These are phyloP conservation scores for Shiraia sp. DNA, from an alignment of 2,329 filamentous ascomycete species.

Conservation along the genomic window DNA sequence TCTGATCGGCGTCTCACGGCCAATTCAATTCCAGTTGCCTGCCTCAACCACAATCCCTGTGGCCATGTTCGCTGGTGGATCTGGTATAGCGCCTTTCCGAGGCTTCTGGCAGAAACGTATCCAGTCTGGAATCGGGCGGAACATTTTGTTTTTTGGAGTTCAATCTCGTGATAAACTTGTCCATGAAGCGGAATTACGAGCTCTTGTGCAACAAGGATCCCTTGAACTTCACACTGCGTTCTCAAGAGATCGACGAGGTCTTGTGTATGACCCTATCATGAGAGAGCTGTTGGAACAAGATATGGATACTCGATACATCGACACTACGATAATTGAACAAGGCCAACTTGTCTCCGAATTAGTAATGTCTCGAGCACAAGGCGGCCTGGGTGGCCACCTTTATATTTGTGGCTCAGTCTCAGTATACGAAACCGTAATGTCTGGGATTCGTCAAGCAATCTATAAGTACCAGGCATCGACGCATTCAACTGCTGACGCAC, in stretches of 20 bases:
- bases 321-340: slow-evolving; percentile 56
- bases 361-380: slow-evolving; percentile 61
- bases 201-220: slow-evolving; percentile 51
- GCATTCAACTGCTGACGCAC: slow-evolving; percentile 55
- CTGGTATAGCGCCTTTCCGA: slow-evolving; percentile 58
- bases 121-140: slow-evolving; percentile 48
- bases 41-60: slow-evolving; percentile 55
- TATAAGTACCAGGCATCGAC: slow-evolving; percentile 58
- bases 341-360: slow-evolving; percentile 56
- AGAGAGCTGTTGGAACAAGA: slow-evolving; percentile 55
- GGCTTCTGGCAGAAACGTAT: slow-evolving; percentile 58
- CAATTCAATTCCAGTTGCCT: slow-evolving; percentile 57
- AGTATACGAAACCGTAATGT: slow-evolving; percentile 59
- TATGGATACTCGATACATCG: slow-evolving; percentile 57
- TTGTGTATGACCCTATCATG: slow-evolving; percentile 48
- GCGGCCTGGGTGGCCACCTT: slow-evolving; percentile 54
- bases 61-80: slow-evolving; percentile 59
- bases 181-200: slow-evolving; percentile 55
- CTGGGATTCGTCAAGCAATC: slow-evolving; percentile 57
- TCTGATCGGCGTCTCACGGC: slow-evolving; percentile 56
- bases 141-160: slow-evolving; percentile 57
- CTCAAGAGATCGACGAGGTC: slow-evolving; percentile 54
- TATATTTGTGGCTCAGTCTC: slow-evolving; percentile 56
- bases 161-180: slow-evolving; percentile 58
- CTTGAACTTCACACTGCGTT: slow-evolving; percentile 60